Evolutionary conservation across 139 green algal genomes (phyloP), one percentile per base, ranked within the genome.

Genomic region (Pseudopediastrum boryanum): DNA sequence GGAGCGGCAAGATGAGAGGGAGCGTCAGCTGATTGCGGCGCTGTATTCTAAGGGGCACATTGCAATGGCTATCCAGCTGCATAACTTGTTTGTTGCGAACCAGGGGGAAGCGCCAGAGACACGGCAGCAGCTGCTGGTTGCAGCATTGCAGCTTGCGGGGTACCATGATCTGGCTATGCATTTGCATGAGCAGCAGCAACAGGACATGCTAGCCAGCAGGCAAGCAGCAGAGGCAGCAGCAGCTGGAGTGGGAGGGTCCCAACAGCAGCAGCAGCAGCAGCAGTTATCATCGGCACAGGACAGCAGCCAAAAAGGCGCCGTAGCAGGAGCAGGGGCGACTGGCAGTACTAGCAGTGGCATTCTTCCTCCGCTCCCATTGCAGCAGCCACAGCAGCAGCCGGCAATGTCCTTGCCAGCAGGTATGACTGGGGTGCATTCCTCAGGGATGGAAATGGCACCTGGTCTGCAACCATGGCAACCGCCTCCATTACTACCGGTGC

Each of bases 21-120:
- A 78, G 50, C 71, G 71, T 39, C 71, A 78, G 54, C 38, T 78
- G 39, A 56, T 78, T 1, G 71, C 71, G 29, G 71, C 71, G 19
- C 56, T 78, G 25, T 78, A 78, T 69, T 54, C 71, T 29, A 78
- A 78, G 71, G 71, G 71, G 3, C 71, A 78, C n/a, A 78, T 56
- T 16, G 36, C 71, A 5, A 78, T 78, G 71, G 71, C 71, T 19
- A 56, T 78, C 54, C 71, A 78, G 56, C 54, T 78, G 29, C 71
- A 78, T 25, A 78, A 78, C 29, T 56, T 70, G 39, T 41, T 78
- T 54, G 39, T 59, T 29, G 71, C 54, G 12, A 78, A 78, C 33
- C 71, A 70, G 29, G 54, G 69, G 2, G 41, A 70, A 12, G 54
- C 54, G 16, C 12, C 71, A 31, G 52, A 78, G 71, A 54, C 68